Percentiles rank a stretch among this genome's conserved stretches.
These are phyloP conservation scores for Aspergillus sp. DNA, from an alignment of 2,329 filamentous ascomycete species.

Conservation along the genomic window DNA sequence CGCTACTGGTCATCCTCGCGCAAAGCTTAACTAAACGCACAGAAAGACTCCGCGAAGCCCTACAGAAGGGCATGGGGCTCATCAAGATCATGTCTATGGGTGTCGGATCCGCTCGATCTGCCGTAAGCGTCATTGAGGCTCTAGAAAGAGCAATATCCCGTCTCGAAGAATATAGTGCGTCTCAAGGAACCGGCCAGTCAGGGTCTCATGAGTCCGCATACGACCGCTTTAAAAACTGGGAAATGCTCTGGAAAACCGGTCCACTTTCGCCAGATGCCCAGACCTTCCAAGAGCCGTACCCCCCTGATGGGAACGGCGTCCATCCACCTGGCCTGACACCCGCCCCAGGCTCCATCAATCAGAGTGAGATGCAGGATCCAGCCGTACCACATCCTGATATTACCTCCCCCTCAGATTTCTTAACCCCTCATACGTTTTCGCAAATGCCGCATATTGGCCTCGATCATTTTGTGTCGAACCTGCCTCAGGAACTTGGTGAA, in stretches of 20 bases:
- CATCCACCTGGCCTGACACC: slow-evolving; percentile 23
- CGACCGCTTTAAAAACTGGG: slow-evolving; percentile 54
- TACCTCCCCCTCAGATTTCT: slow-evolving; percentile 27
- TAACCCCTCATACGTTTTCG: slow-evolving; percentile 29
- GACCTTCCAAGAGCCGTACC: slow-evolving; percentile 25
- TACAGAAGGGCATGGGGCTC: slow-evolving; percentile 52
- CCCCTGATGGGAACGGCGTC: slow-evolving; percentile 6
- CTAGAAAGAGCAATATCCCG: slow-evolving; percentile 51
- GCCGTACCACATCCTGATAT: slow-evolving; percentile 23
- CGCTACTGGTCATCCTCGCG: slow-evolving; percentile 50
- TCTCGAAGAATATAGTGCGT: slow-evolving; percentile 46
- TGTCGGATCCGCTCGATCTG: slow-evolving; percentile 54
- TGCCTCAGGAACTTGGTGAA: slow-evolving; percentile 41
- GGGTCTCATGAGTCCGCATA: slow-evolving; percentile 50
- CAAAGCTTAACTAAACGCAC: slow-evolving; percentile 42
- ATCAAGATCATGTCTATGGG: slow-evolving; percentile 56
- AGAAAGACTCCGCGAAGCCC: slow-evolving; percentile 45
- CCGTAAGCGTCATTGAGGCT: slow-evolving; percentile 54
- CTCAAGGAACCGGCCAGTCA: slow-evolving; percentile 29
- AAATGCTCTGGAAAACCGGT: slow-evolving; percentile 49
- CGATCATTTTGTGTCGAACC: slow-evolving; percentile 42
- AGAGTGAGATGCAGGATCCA: slow-evolving; percentile 20
- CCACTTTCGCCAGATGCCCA: slow-evolving; percentile 35
- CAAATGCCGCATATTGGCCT: slow-evolving; percentile 37
- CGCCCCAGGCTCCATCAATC: slow-evolving; percentile 18